Base-by-base conservation (phyloP, 2,329 filamentous ascomycete genomes). In the Neurospora sp. region DNA sequence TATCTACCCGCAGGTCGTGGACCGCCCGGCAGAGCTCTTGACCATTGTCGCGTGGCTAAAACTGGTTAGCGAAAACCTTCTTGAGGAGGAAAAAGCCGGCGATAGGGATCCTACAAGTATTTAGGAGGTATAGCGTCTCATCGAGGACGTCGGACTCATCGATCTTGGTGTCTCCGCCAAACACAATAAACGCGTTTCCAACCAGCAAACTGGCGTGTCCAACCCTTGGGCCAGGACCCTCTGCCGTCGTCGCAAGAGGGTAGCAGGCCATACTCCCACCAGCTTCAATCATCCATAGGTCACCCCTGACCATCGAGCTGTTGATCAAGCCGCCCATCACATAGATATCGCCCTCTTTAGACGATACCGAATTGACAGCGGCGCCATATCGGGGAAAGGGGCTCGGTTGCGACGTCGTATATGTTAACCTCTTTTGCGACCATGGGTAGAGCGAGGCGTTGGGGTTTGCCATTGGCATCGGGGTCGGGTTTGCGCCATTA, bases 171-270 rank as follows among this genome's bases (percentile, higher is more conserved):
- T 99, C 96, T 78, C 96, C 96, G 67, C 96, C 96, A 78, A 98
- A 99, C 13, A 99, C 96, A 75, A 99, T 99, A 79, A 98, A 99
- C 0, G 96, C 96, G 80, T 99, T 99, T 70, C 96, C 96, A 69
- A 99, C 96, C 17, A 99, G 85, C 76, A 99, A 84, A 83, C 94
- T 96, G 23, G 95, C 87, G 82, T 99, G 96, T 3, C 96, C 96
- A 68, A 99, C 96, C 82, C 96, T 89, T 1, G 96, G 96, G 4
- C 96, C 94, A 1, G 96, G 96, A 0, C 96, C 96, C 80, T 99
- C 96, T 23, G 93, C 92, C 0, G 93, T 96, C 0, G 96, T 97
- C 11, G 91, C 89, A 70, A 99, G 89, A 33, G 94, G 95, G 78
- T 96, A 97, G 80, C 96, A 98, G 28, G 93, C 88, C 84, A 98